A percentile compares a stretch with the other conserved stretches of the same genome.
Conservation (phyloP, 2,329 filamentous ascomycete species). For the Trichoderma asperellum region DNA sequence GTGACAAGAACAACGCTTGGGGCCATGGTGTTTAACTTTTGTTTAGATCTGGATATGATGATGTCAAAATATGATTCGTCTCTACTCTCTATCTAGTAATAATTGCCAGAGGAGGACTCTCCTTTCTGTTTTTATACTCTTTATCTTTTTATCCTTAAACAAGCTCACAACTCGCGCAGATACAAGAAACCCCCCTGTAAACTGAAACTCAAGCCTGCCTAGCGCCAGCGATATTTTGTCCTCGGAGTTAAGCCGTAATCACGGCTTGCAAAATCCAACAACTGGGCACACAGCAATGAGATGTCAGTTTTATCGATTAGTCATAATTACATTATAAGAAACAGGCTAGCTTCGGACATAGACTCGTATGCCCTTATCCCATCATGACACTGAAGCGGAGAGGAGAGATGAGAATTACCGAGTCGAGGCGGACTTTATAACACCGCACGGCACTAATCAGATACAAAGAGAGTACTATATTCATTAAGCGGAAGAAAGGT, state of each 20-base stretch:
- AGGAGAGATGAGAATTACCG: background rate
- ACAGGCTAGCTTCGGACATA: background rate
- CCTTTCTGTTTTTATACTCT: background rate
- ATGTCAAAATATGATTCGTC: background rate
- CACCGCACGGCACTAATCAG: background rate
- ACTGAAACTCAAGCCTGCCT: background rate
- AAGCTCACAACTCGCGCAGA: background rate
- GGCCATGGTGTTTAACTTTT: background rate
- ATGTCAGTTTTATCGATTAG: background rate
- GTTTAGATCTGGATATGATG: background rate
- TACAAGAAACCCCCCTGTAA: background rate
- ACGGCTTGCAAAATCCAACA: background rate
- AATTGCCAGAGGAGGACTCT: background rate
- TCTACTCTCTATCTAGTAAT: background rate
- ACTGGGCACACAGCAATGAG: background rate
- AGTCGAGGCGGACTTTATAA: background rate
- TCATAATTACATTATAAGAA: background rate
- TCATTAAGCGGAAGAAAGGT: background rate
- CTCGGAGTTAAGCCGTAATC: background rate
- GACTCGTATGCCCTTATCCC: background rate
- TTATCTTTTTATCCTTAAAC: background rate
- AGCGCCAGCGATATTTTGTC: background rate
- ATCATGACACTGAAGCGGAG: background rate
- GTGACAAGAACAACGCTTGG: constrained; percentile 35
- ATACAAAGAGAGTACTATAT: background rate